phyloP scores from a whole-genome alignment of 352 stramenopile genomes.

The Globisporangium acanthophoron region DNA sequence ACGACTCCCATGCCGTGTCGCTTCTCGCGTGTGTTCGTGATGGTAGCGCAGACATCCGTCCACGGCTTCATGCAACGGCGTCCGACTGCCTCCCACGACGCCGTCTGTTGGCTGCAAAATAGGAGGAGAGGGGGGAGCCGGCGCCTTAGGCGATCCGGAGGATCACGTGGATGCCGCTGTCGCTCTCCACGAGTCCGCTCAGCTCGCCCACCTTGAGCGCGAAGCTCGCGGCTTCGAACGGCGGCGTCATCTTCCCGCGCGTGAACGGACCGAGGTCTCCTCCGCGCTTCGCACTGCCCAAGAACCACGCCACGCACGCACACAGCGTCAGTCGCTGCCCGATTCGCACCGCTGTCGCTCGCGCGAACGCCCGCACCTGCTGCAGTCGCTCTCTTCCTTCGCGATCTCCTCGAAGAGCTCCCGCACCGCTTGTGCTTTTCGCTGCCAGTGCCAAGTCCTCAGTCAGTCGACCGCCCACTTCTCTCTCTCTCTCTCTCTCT shows the following conservation, averaged over 20 bases:
- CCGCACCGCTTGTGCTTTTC: conserved; percentile 34
- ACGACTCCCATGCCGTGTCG: too few species aligned
- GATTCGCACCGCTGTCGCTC: too few species aligned
- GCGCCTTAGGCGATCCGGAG: conserved; percentile 73
- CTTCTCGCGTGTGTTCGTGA: too few species aligned
- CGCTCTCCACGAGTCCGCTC: conserved; percentile 93
- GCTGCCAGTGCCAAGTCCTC: not conserved
- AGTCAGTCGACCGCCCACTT: not conserved
- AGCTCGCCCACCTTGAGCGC: conserved; percentile 91
- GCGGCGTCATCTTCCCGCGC: conserved; percentile 89
- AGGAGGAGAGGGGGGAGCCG: not conserved
- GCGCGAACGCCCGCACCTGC: conserved; percentile 37
- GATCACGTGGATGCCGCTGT: conserved; percentile 97
- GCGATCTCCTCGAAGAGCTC: conserved; percentile 83
- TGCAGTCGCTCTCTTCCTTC: conserved; percentile 86
- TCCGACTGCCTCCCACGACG: not conserved
- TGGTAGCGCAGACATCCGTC: too few species aligned
- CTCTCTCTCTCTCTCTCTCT: too few species aligned
- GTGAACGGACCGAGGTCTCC: conserved; percentile 88
- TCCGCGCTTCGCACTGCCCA: conserved; percentile 78
- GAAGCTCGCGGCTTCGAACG: conserved; percentile 91
- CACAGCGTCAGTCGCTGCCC: not conserved
- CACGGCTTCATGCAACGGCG: too few species aligned
- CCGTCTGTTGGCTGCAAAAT: conserved; percentile 1
- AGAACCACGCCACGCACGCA: not conserved